Evolutionary conservation across 2,329 filamentous ascomycete genomes (phyloP).

Genomic region (Elsinoe perseae): DNA sequence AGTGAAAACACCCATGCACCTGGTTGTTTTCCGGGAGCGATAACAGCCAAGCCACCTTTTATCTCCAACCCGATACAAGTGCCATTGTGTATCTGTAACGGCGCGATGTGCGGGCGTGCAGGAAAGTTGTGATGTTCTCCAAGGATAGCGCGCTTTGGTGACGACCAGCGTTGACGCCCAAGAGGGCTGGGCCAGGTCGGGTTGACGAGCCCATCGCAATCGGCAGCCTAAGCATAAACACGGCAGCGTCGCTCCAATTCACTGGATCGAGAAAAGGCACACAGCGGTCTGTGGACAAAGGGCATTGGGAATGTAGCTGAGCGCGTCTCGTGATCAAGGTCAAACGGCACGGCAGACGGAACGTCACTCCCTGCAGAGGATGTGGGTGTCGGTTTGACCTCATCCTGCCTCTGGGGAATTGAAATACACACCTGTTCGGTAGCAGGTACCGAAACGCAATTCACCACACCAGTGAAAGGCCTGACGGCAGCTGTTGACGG

Average conservation of each 20-base stretch:
- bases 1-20: not conserved
- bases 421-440: not conserved
- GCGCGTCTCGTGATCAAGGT: not conserved
- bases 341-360: not conserved
- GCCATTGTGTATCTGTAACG: not conserved
- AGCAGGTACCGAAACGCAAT: slow-evolving; percentile 13
- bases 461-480: slow-evolving; percentile 1
- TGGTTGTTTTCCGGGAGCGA: slow-evolving; percentile 7
- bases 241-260: not conserved
- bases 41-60: not conserved
- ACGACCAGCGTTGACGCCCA: not conserved
- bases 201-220: not conserved
- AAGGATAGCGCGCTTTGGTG: not conserved
- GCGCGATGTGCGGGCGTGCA: not conserved
- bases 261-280: not conserved
- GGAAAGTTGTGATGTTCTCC: not conserved
- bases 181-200: not conserved
- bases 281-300: not conserved
- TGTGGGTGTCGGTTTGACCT: not conserved
- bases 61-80: not conserved
- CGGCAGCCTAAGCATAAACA: not conserved
- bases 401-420: not conserved
- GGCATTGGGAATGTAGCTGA: not conserved
- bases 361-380: not conserved
- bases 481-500: not conserved